Percentiles rank a stretch among this genome's conserved stretches.
Evolutionary conservation across 208 protist genomes (phyloP).

Genomic region (Tritrichomonas foetus): DNA sequence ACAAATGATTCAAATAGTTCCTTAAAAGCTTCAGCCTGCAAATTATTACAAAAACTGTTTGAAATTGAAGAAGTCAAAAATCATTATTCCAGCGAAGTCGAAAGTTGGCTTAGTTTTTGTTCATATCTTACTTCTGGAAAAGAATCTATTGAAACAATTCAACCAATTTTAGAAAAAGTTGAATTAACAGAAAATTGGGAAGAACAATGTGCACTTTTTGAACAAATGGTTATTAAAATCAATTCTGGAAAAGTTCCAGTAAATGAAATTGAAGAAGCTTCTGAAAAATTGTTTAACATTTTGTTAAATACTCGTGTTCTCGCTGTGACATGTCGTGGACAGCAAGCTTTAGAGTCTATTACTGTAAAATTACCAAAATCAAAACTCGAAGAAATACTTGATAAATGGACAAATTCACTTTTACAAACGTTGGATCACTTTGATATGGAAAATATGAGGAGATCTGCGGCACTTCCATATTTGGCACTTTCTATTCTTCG

Average conservation of each 20-base stretch:
- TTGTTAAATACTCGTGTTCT: neutral
- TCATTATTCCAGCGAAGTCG: neutral
- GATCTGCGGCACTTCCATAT: neutral
- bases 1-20: neutral
- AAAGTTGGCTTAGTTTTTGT: neutral
- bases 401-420: neutral
- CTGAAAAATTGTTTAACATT: neutral
- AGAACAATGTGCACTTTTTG: neutral
- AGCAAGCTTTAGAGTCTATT: neutral
- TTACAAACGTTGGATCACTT: neutral
- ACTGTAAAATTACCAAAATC: neutral
- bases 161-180: neutral
- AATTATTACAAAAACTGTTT: neutral
- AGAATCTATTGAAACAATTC: neutral
- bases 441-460: constrained; percentile 5
- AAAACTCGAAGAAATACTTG: neutral
- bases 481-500: neutral
- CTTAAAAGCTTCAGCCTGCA: neutral
- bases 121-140: neutral
- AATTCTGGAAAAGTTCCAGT: neutral
- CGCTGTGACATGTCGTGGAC: neutral
- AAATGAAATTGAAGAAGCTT: neutral
- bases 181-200: neutral
- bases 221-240: neutral
- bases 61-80: neutral